Evolutionary conservation across 2,329 filamentous ascomycete genomes (phyloP), one percentile per base, ranked within the genome.

Genomic region (Akanthomyces muscarius): DNA sequence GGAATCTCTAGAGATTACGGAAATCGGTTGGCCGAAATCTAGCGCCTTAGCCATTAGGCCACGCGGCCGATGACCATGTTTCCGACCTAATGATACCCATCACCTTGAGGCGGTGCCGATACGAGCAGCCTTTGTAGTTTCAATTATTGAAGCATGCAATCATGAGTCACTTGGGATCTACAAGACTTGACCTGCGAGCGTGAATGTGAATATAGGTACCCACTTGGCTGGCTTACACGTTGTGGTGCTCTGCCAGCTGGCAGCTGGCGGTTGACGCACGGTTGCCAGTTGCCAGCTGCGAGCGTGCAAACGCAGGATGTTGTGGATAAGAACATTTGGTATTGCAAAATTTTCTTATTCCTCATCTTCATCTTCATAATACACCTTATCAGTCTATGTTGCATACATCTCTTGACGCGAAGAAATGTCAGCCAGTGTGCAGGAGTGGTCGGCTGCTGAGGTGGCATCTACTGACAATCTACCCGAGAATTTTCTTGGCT

Each of bases 1-100:
- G 74, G 72, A 77, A 75, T 76, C 75, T 77, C 73, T 73, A 77
- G 74, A 77, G 75, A 44, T 25, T 52, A 62, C 55, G 52, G 63
- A 63, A 44, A 44, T 63, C 45, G 51, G 45, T 36, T 36, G 65
- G 70, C 75, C 75, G 75, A 77, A 77, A 77, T 77, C 75, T 77
- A 73, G 72, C 75, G 75, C 75, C 73, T 74, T 77, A 76, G 67
- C 75, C 75, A 77, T 77, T 77, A 74, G 72, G 75, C 75, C 74
- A 77, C 74, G 75, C 75, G 75, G 75, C 75, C 75, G 68, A 57
- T 59, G 59, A 60, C 42, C 51, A 62, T 62, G 4, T 3, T 21
- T 14, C 33, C 16, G 52, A 50, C 44, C 52, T 62, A 62, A 62
- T 51, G 45, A 55, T 41, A 42, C 47, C 33, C 16, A 59, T 63